Evolutionary conservation across 768 basidiomycete genomes (phyloP).

Genomic region (Trametes elegans): DNA sequence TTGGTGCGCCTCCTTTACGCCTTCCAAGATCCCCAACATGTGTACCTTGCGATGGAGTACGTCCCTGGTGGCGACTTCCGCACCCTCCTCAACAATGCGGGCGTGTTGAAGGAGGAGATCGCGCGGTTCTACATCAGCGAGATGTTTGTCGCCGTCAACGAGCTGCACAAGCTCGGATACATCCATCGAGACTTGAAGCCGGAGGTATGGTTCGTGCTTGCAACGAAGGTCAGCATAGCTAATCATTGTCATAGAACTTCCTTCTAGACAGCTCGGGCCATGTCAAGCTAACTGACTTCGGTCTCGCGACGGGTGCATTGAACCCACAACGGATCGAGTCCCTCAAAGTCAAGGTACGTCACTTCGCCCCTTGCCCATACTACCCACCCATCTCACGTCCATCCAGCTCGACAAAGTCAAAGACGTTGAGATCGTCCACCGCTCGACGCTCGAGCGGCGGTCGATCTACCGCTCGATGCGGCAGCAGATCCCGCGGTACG

Average conservation of each 20-base stretch:
- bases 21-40: conserved; percentile 88
- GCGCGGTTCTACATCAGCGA: conserved; percentile 96
- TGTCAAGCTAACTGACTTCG: conserved; percentile 97
- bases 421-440: conserved; percentile 84
- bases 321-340: conserved; percentile 95
- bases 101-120: conserved; percentile 95
- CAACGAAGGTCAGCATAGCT: not conserved
- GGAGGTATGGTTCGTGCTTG: conserved; percentile 57
- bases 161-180: conserved; percentile 96
- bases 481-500: conserved; percentile 87
- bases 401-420: conserved; percentile 91
- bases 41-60: conserved; percentile 99
- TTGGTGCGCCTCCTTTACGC: conserved; percentile 92
- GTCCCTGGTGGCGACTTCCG: conserved; percentile 98
- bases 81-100: conserved; percentile 95
- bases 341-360: conserved; percentile 79
- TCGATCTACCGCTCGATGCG: conserved; percentile 93
- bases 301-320: conserved; percentile 92
- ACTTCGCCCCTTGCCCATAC: not conserved
- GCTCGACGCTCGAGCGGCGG: conserved; percentile 91
- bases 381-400: conserved; percentile 12
- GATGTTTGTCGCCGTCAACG: conserved; percentile 94
- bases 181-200: conserved; percentile 98
- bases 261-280: conserved; percentile 93
- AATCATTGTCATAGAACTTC: conserved; percentile 68